Conservation (phyloP, 768 basidiomycete genomes). For the Kockovaella imperatae region DNA sequence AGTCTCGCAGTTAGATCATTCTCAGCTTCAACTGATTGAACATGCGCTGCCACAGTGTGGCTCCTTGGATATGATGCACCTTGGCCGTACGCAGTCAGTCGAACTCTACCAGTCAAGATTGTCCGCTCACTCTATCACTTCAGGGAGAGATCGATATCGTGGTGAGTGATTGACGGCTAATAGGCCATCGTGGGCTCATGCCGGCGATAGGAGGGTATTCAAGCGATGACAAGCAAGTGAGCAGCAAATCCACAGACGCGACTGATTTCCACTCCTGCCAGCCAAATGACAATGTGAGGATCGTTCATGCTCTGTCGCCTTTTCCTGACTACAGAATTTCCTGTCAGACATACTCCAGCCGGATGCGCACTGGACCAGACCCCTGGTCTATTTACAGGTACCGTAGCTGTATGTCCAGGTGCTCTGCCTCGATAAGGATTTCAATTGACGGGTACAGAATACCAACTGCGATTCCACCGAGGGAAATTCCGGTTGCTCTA, state of each 20-base stretch:
- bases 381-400: constrained; percentile 29
- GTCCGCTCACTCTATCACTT: background rate
- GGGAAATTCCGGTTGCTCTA: constrained; percentile 56
- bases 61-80: constrained; percentile 34
- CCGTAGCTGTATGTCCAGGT: constrained; percentile 16
- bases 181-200: background rate
- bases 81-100: constrained; percentile 36
- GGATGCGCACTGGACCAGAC: constrained; percentile 32
- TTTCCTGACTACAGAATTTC: background rate
- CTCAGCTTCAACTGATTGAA: background rate
- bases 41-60: constrained; percentile 30
- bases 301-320: background rate
- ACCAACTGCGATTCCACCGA: constrained; percentile 21
- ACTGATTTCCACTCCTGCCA: constrained; percentile 4
- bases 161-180: constrained; percentile 11
- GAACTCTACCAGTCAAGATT: background rate
- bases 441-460: constrained; percentile 2
- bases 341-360: constrained; percentile 31
- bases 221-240: constrained; percentile 34
- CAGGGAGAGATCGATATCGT: constrained; percentile 44
- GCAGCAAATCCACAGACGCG: background rate
- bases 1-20: background rate
- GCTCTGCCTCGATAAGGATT: background rate
- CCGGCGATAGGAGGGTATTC: constrained; percentile 36
- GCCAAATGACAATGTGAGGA: constrained; percentile 40